Percentiles rank a stretch among this genome's conserved stretches.
Conservation (phyloP, 352 stramenopile genomes). For the Phytophthora kernoviae region DNA sequence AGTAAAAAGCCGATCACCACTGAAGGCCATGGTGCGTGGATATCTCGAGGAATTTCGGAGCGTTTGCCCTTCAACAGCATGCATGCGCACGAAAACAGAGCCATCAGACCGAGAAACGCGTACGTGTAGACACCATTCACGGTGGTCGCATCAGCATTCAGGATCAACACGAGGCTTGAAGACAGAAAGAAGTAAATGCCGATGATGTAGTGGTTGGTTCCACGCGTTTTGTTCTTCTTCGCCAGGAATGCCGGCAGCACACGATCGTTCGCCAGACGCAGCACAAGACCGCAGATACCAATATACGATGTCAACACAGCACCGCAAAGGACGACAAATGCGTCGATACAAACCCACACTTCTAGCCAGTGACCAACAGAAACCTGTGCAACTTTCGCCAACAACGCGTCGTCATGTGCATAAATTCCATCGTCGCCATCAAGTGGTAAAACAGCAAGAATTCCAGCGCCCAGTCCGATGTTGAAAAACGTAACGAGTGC, state of each 20-base stretch:
- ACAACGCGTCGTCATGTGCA: conserved; percentile 48
- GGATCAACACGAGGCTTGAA: conserved; percentile 67
- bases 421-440: conserved; percentile 49
- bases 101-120: conserved; percentile 86
- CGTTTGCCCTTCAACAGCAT: conserved; percentile 89
- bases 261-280: conserved; percentile 73
- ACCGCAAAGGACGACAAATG: conserved; percentile 86
- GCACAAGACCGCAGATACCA: conserved; percentile 75
- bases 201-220: conserved; percentile 80
- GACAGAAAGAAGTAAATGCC: conserved; percentile 65
- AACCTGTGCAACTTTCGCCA: conserved; percentile 65
- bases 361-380: conserved; percentile 45
- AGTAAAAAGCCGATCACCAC: conserved; percentile 43
- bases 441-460: conserved; percentile 75
- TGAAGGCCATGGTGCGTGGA: conserved; percentile 55
- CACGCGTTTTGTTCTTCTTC: conserved; percentile 51
- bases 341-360: conserved; percentile 70
- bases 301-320: conserved; percentile 85
- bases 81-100: conserved; percentile 79
- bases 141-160: conserved; percentile 73
- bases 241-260: conserved; percentile 57
- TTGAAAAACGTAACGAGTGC: conserved; percentile 28
- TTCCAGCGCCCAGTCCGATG: conserved; percentile 30
- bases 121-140: conserved; percentile 87
- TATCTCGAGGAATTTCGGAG: conserved; percentile 66